A percentile compares a stretch with the other conserved stretches of the same genome.
Evolutionary conservation across 345 rosid genomes (phyloP).

Genomic region (Camelina laxa): DNA sequence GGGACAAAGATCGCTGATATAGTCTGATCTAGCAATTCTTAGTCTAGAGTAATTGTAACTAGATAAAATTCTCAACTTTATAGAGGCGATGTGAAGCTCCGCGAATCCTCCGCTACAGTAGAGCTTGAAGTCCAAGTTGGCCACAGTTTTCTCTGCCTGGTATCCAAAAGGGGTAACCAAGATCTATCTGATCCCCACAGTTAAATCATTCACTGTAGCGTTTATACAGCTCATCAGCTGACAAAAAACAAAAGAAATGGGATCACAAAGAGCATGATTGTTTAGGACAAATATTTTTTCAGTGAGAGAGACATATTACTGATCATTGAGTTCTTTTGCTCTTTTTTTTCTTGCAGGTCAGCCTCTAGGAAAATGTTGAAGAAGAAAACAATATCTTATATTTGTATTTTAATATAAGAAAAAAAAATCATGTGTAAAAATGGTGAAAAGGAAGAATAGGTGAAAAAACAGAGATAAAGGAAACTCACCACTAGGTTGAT

Average conservation of each 20-base stretch:
- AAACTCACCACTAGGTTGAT: background rate
- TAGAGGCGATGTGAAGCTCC: constrained; percentile 27
- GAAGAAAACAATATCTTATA: too few species aligned
- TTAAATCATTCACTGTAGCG: background rate
- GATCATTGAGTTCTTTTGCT: too few species aligned
- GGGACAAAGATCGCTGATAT: constrained; percentile 40
- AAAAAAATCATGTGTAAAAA: too few species aligned
- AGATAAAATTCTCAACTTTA: constrained; percentile 40
- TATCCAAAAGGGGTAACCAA: constrained; percentile 42
- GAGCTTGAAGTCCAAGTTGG: constrained; percentile 38
- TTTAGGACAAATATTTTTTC: background rate
- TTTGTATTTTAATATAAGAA: too few species aligned
- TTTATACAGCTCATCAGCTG: background rate
- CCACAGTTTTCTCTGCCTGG: constrained; percentile 42
- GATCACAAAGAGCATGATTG: background rate
- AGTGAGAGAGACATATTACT: background rate
- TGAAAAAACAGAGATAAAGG: too few species aligned
- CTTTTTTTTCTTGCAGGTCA: too few species aligned
- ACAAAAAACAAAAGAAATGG: background rate
- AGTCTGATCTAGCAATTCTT: constrained; percentile 40
- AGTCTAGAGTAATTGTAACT: background rate
- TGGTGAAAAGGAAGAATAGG: too few species aligned
- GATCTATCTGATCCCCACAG: constrained; percentile 11
- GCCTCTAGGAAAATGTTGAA: too few species aligned
- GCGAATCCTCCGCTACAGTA: background rate